Evolutionary conservation across 1,284 basidiomycete species (phyloP), one percentile per base, ranked within the genome.

Genomic region (Leccinum olivaceoglutinosum): DNA sequence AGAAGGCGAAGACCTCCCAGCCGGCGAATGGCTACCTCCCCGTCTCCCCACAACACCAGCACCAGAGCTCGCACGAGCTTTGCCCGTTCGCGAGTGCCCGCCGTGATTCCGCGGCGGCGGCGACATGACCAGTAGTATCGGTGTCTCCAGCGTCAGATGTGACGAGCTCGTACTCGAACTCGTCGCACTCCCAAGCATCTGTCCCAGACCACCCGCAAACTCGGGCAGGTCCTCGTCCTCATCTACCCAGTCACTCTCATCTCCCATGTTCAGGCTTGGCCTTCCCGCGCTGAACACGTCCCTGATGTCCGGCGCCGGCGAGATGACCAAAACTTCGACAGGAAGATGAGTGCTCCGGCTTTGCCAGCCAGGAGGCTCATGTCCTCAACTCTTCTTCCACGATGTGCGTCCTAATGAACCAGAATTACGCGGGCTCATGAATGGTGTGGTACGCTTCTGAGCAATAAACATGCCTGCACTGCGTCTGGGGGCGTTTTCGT

Each of bases 201-300:
- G 90, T 1, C 90, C 90, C 46, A 93, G 75, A 5, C 90, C 90
- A 58, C 89, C 90, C 12, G 85, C 86, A 75, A 90, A 92, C n/a
- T 83, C 81, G 2, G 86, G 84, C 41, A 84, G 75, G 67, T 92
- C 90, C 29, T 92, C 90, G 53, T 93, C 91, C 68, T 92, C 89
- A 70, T 93, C 90, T 5, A 91, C 86, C 90, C 90, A 92, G 64
- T 92, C 90, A 54, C 86, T 87, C 68, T 92, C 90, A 69, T 92
- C 90, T 8, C 87, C 86, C 62, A 82, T 74, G 66, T 73, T 85
- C 58, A 85, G 71, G 36, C 85, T 85, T 60, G 81, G 81, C 65
- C 87, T 76, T 3, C 86, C 85, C 4, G 34, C 65, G 54, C 87
- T 85, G 68, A 93, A 92, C 34, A 93, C 90, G 67, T 93, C 90